Base-by-base conservation (phyloP, 352 stramenopile species). In the Aphanomyces cochlioides region DNA sequence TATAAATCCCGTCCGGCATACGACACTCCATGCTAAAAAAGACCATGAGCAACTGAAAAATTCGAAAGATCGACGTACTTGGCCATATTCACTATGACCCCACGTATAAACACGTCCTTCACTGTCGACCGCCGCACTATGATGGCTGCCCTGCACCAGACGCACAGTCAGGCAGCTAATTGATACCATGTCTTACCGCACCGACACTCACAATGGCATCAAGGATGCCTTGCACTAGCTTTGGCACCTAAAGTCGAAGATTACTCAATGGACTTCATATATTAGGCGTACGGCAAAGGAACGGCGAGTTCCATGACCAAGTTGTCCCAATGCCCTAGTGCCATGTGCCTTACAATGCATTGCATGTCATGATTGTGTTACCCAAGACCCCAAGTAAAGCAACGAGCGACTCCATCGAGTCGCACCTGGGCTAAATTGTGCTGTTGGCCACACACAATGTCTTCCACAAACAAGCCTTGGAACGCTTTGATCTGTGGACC, bases 81-180 rank as follows among this genome's bases (percentile, higher is more conserved):
- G 85, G 7, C 85, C 85, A 75, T 93, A 93, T 66, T 93, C 85
- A 67, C 82, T 90, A 68, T 93, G 85, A 19, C 85, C 85, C 83
- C 84, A 93, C 60, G 85, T 77, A 66, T 84, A 92, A 3, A 90
- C 84, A n/a, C 77, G 77, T 7, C 85, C 79, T 2, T 78, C 75
- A 7, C 71, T 69, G 7, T 85, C 79, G 15, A 90, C 85, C 0
- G 81, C 81, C 47, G 92, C 85, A 56, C 82, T 90, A 65, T 93
- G 85, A 64, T 93, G 85, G 43, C 84, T 90, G 3, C 85, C 85
- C 63, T 69, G 38, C 39, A 41, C 38, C 7, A 12, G 50, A 39
- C 63, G 34, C 21, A 19, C 17, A 7, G 43, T 19, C 13, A 8
- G n/a, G 47, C 60, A 13, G 7, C 7, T 28, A 28, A 2, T 28